Evolutionary conservation across 805 yeast genomes (phyloP), one percentile per base, ranked within the genome.

Genomic region (Wickerhamomyces xylosicus): DNA sequence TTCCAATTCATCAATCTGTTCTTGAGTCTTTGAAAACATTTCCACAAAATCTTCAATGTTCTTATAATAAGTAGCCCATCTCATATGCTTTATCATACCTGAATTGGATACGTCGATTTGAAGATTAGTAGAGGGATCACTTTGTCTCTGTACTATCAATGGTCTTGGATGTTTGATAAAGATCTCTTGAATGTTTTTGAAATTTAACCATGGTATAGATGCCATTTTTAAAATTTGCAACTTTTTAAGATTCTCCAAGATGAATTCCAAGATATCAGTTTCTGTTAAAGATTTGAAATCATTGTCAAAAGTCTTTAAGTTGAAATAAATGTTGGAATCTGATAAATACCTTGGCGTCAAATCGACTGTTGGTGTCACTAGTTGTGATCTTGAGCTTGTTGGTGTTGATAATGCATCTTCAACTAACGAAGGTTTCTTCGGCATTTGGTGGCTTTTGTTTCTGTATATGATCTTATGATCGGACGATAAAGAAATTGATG

Each of bases 401-500:
- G 3, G 11, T 11, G 10, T 39, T 3, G 41, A 37, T 25, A 49
- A 36, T 3, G 49, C 55, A 6, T 47, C 45, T 22, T 48, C 52
- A 11, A 52, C 50, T 34, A 53, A 39, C 9, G 57, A 53, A 5
- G 42, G 41, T 17, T 46, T 34, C 9, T 36, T 39, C 3, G 39
- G 41, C 6, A 20, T 14, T 27, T 20, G 37, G 11, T 36, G 31
- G 10, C 14, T 31, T 19, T 32, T 31, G 19, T 17, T 22, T 19
- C 31, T 28, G 21, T 44, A 41, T 11, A 54, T 53, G 35, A 78
- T 62, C 42, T 72, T 69, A 51, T 79, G 85, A 59, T 86, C 96
- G 14, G 66, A 62, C 5, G 85, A 79, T 9, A 85, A 59, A 1
- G 82, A 70, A 7, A 85, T 48, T 36, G 71, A 69, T 5, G 76